phyloP scores from a whole-genome alignment of 2,329 filamentous ascomycete species.

The Colletotrichum sp. region DNA sequence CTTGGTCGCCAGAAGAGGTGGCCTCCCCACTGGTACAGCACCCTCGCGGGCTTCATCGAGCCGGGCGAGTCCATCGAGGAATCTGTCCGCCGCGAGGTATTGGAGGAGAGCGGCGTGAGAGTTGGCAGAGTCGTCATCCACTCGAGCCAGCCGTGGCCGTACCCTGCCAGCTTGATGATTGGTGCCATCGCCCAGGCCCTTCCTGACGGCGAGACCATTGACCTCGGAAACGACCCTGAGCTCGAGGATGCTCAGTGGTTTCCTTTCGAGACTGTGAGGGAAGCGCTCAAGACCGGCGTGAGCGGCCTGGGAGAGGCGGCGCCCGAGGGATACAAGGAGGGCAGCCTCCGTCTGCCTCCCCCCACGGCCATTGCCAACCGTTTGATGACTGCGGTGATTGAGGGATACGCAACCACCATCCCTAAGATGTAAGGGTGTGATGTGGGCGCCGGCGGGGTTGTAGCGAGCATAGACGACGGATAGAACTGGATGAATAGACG shows the following conservation, averaged over 20 bases:
- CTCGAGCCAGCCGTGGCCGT: conserved; percentile 87
- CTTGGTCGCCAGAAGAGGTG: conserved; percentile 86
- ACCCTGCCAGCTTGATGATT: conserved; percentile 85
- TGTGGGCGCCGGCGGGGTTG: background rate
- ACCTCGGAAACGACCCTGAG: conserved; percentile 87
- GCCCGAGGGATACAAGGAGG: conserved; percentile 74
- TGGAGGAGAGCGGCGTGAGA: conserved; percentile 82
- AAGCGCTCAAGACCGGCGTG: conserved; percentile 72
- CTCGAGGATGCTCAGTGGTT: conserved; percentile 92
- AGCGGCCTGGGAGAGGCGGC: conserved; percentile 70
- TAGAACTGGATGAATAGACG: conserved; percentile 29
- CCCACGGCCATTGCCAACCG: conserved; percentile 92
- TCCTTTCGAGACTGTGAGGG: conserved; percentile 76
- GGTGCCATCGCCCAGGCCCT: conserved; percentile 86
- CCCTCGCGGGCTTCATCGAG: conserved; percentile 86
- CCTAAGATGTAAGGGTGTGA: conserved; percentile 52
- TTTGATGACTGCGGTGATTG: conserved; percentile 78
- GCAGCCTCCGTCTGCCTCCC: conserved; percentile 80
- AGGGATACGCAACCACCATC: conserved; percentile 68
- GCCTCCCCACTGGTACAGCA: conserved; percentile 86
- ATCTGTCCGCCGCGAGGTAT: conserved; percentile 81
- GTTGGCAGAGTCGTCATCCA: conserved; percentile 82
- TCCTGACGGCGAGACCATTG: conserved; percentile 78
- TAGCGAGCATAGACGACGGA: conserved; percentile 14
- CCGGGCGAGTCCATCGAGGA: conserved; percentile 87